Evolutionary conservation across 352 stramenopile species (phyloP).

Genomic region (Phytophthora nicotianae): DNA sequence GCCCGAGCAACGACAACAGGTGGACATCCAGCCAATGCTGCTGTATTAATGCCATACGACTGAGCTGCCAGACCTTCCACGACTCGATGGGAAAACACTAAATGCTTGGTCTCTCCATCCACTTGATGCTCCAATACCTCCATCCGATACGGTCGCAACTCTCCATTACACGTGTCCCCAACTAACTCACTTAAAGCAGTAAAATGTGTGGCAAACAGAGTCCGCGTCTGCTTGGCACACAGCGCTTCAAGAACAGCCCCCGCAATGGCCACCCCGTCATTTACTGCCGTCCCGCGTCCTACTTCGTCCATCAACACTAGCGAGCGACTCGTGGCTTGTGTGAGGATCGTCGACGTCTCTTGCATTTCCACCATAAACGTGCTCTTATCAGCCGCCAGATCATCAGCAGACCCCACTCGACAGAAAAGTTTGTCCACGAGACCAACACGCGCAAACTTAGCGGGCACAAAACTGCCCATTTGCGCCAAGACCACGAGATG

Average conservation of each 20-base stretch:
- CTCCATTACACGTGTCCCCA: slow-evolving; percentile 26
- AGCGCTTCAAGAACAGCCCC: slow-evolving; percentile 78
- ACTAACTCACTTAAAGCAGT: slow-evolving; percentile 63
- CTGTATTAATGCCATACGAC: slow-evolving; percentile 85
- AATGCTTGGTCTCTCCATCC: slow-evolving; percentile 28
- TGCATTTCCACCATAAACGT: slow-evolving; percentile 92
- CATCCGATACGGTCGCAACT: slow-evolving; percentile 72
- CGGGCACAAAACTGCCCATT: slow-evolving; percentile 83
- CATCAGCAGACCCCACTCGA: slow-evolving; percentile 81
- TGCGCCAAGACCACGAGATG: slow-evolving; percentile 83
- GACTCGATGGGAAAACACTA: slow-evolving; percentile 84
- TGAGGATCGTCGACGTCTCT: slow-evolving; percentile 81
- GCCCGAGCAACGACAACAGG: slow-evolving; percentile 51
- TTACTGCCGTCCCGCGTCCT: slow-evolving; percentile 76
- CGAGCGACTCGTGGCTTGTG: slow-evolving; percentile 69
- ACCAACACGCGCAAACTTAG: slow-evolving; percentile 67
- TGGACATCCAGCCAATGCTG: slow-evolving; percentile 71
- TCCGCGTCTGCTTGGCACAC: slow-evolving; percentile 57
- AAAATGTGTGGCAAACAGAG: slow-evolving; percentile 88
- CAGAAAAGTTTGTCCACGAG: slow-evolving; percentile 86
- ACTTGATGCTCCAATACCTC: slow-evolving; percentile 56
- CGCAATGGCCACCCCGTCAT: slow-evolving; percentile 83
- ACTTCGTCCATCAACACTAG: slow-evolving; percentile 92
- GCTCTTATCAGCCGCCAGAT: slow-evolving; percentile 77
- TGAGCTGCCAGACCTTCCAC: slow-evolving; percentile 67